Evolutionary conservation across 2,329 filamentous ascomycete species (phyloP).

Genomic region (Sclerotiophoma versabilis): DNA sequence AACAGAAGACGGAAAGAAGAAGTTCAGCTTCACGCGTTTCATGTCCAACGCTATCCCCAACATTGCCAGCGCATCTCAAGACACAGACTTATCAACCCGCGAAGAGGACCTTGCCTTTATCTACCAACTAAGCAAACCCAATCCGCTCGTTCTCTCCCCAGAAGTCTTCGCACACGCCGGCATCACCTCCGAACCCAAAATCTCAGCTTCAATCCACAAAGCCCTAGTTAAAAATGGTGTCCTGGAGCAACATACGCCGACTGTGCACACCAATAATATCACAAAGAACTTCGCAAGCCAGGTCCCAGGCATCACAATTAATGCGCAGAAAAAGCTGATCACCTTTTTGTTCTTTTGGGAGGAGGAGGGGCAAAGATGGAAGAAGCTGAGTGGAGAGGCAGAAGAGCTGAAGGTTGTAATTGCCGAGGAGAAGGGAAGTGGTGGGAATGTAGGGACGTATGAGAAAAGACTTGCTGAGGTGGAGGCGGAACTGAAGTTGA

Average conservation of each 20-base stretch:
- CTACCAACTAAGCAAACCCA: conserved; percentile 4
- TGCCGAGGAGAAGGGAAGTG: neutral
- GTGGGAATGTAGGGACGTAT: conserved; percentile 1
- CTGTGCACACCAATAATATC: conserved; percentile 4
- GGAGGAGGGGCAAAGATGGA: conserved; percentile 9
- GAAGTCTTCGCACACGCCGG: conserved; percentile 9
- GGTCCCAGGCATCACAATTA: conserved; percentile 6
- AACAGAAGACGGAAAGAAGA: conserved; percentile 3
- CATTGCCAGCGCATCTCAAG: conserved; percentile 6
- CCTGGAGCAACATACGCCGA: neutral
- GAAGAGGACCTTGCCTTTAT: conserved; percentile 13
- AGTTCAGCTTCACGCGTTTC: conserved; percentile 15
- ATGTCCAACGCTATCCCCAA: conserved; percentile 9
- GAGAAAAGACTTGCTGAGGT: conserved; percentile 15
- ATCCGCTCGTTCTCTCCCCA: conserved; percentile 6
- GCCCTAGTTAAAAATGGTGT: conserved; percentile 9
- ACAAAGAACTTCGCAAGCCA: conserved; percentile 10
- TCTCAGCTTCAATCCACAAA: conserved; percentile 1
- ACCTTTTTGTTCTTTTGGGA: conserved; percentile 16
- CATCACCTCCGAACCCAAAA: conserved; percentile 2
- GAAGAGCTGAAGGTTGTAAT: conserved; percentile 9
- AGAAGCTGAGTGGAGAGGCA: conserved; percentile 1
- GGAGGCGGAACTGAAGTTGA: conserved; percentile 3
- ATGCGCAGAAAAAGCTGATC: conserved; percentile 14
- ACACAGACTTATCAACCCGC: neutral